These are phyloP conservation scores for Clavispora carvajalis DNA, from an alignment of 805 yeast genomes.

Conservation along the genomic window DNA sequence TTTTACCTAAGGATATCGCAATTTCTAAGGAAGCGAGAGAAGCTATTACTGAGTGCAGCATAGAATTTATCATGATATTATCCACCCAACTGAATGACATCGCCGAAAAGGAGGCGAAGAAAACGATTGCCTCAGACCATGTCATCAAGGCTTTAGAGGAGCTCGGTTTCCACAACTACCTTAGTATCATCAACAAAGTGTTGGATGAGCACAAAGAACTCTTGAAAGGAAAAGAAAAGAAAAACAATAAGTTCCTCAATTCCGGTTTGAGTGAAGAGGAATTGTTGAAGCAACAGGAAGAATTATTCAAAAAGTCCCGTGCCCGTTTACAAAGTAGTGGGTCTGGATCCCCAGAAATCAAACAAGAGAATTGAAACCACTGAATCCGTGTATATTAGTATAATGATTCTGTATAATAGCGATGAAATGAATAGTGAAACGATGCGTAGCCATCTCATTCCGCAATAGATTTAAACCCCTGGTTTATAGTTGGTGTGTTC, in stretches of 20 bases:
- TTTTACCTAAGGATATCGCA: slow-evolving; percentile 80
- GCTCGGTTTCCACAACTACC: slow-evolving; percentile 79
- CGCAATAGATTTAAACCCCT: background rate
- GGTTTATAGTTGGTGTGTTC: background rate
- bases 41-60: slow-evolving; percentile 91
- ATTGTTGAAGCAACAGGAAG: slow-evolving; percentile 85
- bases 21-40: slow-evolving; percentile 93
- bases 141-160: slow-evolving; percentile 85
- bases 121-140: slow-evolving; percentile 95
- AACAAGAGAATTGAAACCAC: slow-evolving; percentile 8
- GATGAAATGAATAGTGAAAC: background rate
- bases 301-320: slow-evolving; percentile 74
- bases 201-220: slow-evolving; percentile 83
- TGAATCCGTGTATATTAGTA: slow-evolving; percentile 10
- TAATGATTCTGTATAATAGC: slow-evolving; percentile 1
- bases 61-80: slow-evolving; percentile 90
- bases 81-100: slow-evolving; percentile 93
- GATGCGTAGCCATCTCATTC: too few species aligned
- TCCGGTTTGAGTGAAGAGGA: slow-evolving; percentile 93
- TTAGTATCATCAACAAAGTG: slow-evolving; percentile 75
- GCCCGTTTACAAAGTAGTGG: slow-evolving; percentile 48
- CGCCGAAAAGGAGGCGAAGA: slow-evolving; percentile 93
- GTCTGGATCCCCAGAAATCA: slow-evolving; percentile 11
- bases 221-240: slow-evolving; percentile 82
- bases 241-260: slow-evolving; percentile 87